Conservation (phyloP, 768 basidiomycete species). For the Tricholoma terreum region DNA sequence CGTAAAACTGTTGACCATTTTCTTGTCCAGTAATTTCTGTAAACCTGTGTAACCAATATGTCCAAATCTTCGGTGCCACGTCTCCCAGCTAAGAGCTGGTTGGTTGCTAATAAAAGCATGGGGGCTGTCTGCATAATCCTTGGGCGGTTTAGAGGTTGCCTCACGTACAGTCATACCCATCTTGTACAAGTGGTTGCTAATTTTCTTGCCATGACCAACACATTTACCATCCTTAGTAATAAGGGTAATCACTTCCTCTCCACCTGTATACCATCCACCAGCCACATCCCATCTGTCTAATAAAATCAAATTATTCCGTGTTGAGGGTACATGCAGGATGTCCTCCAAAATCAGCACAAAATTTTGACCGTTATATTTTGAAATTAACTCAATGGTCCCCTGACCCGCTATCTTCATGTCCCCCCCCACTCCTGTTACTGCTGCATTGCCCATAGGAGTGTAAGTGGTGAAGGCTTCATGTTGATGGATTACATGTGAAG, state of each 20-base stretch:
- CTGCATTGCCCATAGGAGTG: too few species aligned
- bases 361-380: too few species aligned
- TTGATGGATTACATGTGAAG: too few species aligned
- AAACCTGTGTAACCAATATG: conserved; percentile 1
- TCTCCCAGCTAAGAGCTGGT: not conserved
- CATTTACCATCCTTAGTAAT: not conserved
- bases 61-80: conserved; percentile 1
- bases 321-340: too few species aligned
- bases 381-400: too few species aligned
- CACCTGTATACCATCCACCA: conserved; percentile 1
- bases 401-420: too few species aligned
- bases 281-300: conserved; percentile 3
- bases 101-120: not conserved
- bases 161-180: not conserved
- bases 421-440: too few species aligned
- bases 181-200: not conserved
- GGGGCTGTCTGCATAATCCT: not conserved
- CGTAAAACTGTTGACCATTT: not conserved
- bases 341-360: too few species aligned
- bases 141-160: not conserved
- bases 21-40: not conserved
- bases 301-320: too few species aligned
- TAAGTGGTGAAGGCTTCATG: too few species aligned
- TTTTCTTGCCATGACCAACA: not conserved
- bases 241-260: not conserved